A percentile compares a stretch with the other conserved stretches of the same genome.
Conservation (phyloP, 2,329 filamentous ascomycete species). For the Septoria petroselini region DNA sequence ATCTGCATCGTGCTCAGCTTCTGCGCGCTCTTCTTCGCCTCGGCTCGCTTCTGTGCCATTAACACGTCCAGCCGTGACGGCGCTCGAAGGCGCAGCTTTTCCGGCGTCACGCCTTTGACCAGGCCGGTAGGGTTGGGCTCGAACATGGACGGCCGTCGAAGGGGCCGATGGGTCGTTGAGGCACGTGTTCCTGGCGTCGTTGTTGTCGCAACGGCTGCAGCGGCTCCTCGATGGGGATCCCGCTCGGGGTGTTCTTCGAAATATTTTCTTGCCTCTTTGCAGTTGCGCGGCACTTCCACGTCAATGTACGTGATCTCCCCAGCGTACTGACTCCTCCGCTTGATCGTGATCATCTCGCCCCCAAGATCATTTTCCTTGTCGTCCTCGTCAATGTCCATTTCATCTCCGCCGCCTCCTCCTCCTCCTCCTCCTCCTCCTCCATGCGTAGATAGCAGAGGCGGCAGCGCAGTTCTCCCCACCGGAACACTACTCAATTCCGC, state of each 20-base stretch:
- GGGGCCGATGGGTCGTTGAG: slow-evolving; percentile 39
- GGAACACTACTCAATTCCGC: slow-evolving; percentile 47
- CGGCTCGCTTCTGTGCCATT: slow-evolving; percentile 34
- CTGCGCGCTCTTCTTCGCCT: slow-evolving; percentile 43
- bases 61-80: slow-evolving; percentile 35
- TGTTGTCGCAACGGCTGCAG: slow-evolving; percentile 26
- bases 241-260: slow-evolving; percentile 43
- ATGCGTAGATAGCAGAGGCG: slow-evolving; percentile 9
- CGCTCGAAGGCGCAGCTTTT: slow-evolving; percentile 42
- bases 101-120: slow-evolving; percentile 46
- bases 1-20: slow-evolving; percentile 67
- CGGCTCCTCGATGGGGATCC: slow-evolving; percentile 29
- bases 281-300: slow-evolving; percentile 52
- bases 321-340: slow-evolving; percentile 57
- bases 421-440: no score
- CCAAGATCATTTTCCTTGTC: slow-evolving; percentile 36
- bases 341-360: slow-evolving; percentile 53
- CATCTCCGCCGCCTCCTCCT: slow-evolving; percentile 11
- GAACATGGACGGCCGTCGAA: slow-evolving; percentile 49
- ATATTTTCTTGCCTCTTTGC: slow-evolving; percentile 55
- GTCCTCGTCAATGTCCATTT: slow-evolving; percentile 26
- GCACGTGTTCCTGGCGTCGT: no score
- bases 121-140: slow-evolving; percentile 50
- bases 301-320: slow-evolving; percentile 55
- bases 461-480: slow-evolving; percentile 28